A percentile compares a stretch with the other conserved stretches of the same genome.
phyloP scores from a whole-genome alignment of 306 rosid genomes.

The Cucurbita pepo region DNA sequence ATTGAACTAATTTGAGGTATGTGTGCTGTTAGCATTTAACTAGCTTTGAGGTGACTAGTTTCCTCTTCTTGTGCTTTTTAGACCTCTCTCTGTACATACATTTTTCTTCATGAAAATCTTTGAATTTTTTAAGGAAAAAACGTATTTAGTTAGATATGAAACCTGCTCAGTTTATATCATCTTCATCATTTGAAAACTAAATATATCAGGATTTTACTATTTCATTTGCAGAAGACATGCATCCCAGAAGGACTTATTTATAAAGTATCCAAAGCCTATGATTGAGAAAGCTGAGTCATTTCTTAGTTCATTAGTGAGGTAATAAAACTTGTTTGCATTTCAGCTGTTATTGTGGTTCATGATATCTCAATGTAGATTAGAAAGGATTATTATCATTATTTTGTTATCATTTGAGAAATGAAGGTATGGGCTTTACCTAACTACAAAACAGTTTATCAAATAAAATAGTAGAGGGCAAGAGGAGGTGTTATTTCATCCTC shows the following conservation, averaged over 20 bases:
- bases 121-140: background rate
- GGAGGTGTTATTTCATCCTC: no score
- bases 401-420: background rate
- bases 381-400: background rate
- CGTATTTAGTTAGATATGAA: background rate
- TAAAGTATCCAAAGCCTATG: slow-evolving; percentile 28
- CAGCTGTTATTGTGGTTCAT: background rate
- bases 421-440: background rate
- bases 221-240: slow-evolving; percentile 50
- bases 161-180: background rate
- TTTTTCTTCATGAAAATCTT: background rate
- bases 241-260: slow-evolving; percentile 21
- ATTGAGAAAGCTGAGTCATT: slow-evolving; percentile 38
- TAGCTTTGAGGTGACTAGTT: background rate
- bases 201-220: background rate
- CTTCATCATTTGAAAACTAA: background rate
- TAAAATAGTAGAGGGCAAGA: no score
- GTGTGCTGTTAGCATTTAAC: background rate
- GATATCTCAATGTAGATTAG: background rate
- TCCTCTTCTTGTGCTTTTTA: background rate
- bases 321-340: slow-evolving; percentile 1
- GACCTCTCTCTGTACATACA: background rate
- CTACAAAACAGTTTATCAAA: background rate
- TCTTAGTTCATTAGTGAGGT: slow-evolving; percentile 51
- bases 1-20: background rate